Base-by-base conservation (phyloP, 257 asterid genomes). In the Cynanchum wilfordii region DNA sequence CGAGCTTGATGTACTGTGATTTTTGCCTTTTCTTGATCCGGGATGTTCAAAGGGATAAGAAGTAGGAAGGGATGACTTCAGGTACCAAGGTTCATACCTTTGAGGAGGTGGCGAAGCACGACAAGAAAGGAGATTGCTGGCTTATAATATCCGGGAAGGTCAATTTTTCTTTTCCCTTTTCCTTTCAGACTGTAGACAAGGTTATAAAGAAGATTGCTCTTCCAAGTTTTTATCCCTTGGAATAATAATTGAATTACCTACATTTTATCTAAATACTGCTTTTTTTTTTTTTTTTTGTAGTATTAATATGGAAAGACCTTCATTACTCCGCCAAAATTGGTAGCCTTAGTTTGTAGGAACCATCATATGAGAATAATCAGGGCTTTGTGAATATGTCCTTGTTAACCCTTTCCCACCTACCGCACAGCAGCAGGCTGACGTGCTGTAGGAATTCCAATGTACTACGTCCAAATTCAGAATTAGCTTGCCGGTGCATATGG, bases 81-180 rank as follows among this genome's bases (percentile, higher is more conserved):
- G 54, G 25, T 24, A 75, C 59, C 25, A 80, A 78, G 57, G 79
- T 87, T 45, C 75, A 75, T 72, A 44, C 38, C 74, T 86, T 83
- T 73, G 87, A 75, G 70, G 94, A 89, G 66, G 90, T 87, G 5
- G 75, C 65, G 0, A 74, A 74, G 56, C 96, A 91, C 92, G 76
- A 80, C 64, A 77, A 24, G 58, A 76, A 49, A 52, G 81, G 45
- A 10, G 96, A 91, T 80, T 87, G 92, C 77, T 91, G 97, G 97
- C 75, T 91, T 67, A 70, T 85, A 58, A 85, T 89, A 83, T 69
- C 80, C 69, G 88, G 84, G 72, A 89, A 89, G 90, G 96, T 83
- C 52, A n/a, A 51, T 29, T 25, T 54, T 17, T 15, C 68, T 42
- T 42, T 42, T 42, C 7, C 47, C 47, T 42, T 42, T 16, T 7